A percentile compares a stretch with the other conserved stretches of the same genome.
Conservation (phyloP, 1,139 yeast species). For the Zygoascus meyerae region DNA sequence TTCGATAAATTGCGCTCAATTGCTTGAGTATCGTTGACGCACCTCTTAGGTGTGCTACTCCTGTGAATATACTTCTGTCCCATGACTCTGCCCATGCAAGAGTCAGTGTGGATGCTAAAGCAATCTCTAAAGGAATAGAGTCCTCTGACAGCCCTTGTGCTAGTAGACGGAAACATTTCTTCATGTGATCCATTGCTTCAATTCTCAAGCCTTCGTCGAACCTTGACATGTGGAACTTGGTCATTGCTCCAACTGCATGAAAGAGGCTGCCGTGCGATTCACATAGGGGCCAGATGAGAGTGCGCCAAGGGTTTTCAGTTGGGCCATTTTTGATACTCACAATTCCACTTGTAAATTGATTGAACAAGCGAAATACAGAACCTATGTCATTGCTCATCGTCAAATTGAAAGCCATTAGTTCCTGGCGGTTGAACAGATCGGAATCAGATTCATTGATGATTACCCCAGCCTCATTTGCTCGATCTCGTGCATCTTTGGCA, state of each 20-base stretch:
- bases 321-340: conserved; percentile 39
- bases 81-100: conserved; percentile 63
- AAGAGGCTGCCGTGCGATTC: conserved; percentile 48
- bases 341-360: conserved; percentile 51
- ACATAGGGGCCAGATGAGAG: conserved; percentile 52
- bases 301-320: conserved; percentile 63
- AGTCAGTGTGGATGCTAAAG: conserved; percentile 57
- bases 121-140: conserved; percentile 56
- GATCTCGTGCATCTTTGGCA: too few relatives aligned
- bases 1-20: conserved; percentile 17
- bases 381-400: background rate
- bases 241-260: conserved; percentile 61
- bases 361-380: background rate
- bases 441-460: too few relatives aligned
- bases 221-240: conserved; percentile 55
- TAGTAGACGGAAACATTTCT: conserved; percentile 50
- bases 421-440: too few relatives aligned
- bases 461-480: too few relatives aligned
- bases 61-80: conserved; percentile 61
- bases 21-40: conserved; percentile 54
- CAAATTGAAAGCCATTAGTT: too few relatives aligned
- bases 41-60: conserved; percentile 62
- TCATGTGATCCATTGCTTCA: conserved; percentile 54
- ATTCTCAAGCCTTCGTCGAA: conserved; percentile 42
- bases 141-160: conserved; percentile 50